Conservation (phyloP, 257 asterid genomes). For the Cruciata laevipes region DNA sequence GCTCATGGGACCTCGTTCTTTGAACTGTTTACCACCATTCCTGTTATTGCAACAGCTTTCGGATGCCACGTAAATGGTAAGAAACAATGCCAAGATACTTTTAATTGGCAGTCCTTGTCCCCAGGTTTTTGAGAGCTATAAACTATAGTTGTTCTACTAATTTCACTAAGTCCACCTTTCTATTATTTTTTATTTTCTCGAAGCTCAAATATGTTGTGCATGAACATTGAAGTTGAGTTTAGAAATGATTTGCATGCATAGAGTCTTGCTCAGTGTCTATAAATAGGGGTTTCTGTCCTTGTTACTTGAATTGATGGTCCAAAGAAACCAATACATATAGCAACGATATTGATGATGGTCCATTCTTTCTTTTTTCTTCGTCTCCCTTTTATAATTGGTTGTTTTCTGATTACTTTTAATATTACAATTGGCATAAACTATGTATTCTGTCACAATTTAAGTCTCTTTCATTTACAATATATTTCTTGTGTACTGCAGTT, state of each 20-base stretch:
- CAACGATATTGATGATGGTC: neutral
- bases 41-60: conserved; percentile 86
- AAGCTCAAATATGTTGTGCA: neutral
- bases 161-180: neutral
- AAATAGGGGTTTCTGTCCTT: neutral
- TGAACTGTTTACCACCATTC: conserved; percentile 81
- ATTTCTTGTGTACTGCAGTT: conserved; percentile 41
- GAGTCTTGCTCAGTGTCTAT: neutral
- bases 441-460: neutral
- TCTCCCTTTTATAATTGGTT: neutral
- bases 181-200: neutral
- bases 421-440: neutral
- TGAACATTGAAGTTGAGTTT: neutral
- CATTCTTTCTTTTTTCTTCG: neutral
- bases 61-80: conserved; percentile 93
- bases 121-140: neutral
- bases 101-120: neutral
- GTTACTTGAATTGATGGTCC: neutral
- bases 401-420: neutral
- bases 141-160: neutral
- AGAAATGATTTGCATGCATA: neutral
- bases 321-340: neutral
- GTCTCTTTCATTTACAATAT: neutral
- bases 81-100: conserved; percentile 7
- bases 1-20: conserved; percentile 42